Percentiles rank a stretch among this genome's conserved stretches.
Evolutionary conservation across 2,329 filamentous ascomycete species (phyloP).

Genomic region (Sporothrix dimorphospora): DNA sequence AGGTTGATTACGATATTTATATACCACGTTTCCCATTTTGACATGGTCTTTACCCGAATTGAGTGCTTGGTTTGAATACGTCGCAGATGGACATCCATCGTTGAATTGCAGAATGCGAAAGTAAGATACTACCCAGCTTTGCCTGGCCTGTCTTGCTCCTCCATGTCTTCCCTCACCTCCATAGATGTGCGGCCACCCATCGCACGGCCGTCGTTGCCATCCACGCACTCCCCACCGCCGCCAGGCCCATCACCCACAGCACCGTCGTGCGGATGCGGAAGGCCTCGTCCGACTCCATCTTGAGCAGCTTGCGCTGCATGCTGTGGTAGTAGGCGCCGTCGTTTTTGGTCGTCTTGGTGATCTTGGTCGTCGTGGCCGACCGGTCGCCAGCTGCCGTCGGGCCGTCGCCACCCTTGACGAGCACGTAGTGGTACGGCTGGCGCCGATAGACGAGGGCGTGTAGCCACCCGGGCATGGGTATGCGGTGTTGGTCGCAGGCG

Average conservation of each 20-base stretch:
- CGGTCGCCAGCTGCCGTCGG: not conserved
- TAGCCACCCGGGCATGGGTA: conserved; percentile 49
- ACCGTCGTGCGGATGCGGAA: conserved; percentile 62
- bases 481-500: conserved; percentile 31
- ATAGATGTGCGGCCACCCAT: conserved; percentile 30
- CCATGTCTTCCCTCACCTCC: not conserved
- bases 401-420: conserved; percentile 30
- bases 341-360: conserved; percentile 32
- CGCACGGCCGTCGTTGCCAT: conserved; percentile 36
- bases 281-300: conserved; percentile 65
- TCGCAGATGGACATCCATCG: not conserved
- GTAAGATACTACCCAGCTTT: not conserved
- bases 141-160: not conserved
- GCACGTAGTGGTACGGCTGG: conserved; percentile 45
- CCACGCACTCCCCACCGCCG: conserved; percentile 41
- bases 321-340: conserved; percentile 54
- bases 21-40: not conserved
- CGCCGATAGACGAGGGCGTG: conserved; percentile 47
- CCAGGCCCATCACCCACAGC: conserved; percentile 52
- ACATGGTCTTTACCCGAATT: not conserved
- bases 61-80: not conserved
- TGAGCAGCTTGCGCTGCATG: conserved; percentile 63
- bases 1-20: too few relatives aligned
- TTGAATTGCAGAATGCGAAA: not conserved
- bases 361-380: conserved; percentile 28